Conservation (phyloP, 352 stramenopile species). For the Aphanomyces cochlioides region DNA sequence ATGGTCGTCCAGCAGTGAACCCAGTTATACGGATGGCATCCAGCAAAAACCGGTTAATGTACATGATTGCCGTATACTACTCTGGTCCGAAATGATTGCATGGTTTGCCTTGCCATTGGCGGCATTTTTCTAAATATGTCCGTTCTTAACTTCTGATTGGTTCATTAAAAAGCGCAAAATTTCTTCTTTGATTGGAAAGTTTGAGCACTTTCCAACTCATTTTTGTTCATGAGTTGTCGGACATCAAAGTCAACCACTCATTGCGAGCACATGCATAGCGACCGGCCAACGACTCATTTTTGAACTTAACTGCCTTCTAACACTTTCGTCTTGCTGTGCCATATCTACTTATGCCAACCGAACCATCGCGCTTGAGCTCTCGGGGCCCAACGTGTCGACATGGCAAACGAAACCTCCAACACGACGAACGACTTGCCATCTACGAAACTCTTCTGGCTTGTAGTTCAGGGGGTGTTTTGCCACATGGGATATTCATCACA, state of each 20-base stretch:
- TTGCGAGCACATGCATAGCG: background rate
- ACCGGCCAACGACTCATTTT: background rate
- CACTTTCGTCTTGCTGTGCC: background rate
- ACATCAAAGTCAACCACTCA: background rate
- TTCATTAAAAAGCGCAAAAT: background rate
- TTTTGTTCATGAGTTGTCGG: background rate
- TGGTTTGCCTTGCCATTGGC: background rate
- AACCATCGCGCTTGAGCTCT: background rate
- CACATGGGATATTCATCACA: background rate
- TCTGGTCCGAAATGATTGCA: too few species aligned
- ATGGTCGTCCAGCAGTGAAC: too few species aligned
- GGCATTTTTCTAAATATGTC: background rate
- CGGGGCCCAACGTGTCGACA: background rate
- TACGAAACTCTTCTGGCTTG: slow-evolving; percentile 3
- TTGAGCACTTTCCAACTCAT: background rate
- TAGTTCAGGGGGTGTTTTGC: background rate
- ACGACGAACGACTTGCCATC: background rate
- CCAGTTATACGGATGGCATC: too few species aligned
- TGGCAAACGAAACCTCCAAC: background rate
- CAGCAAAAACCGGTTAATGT: too few species aligned
- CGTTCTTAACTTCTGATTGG: background rate
- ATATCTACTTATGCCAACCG: background rate
- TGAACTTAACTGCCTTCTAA: background rate
- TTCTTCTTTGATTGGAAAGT: background rate
- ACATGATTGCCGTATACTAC: too few species aligned